Evolutionary conservation across 2,329 filamentous ascomycete species (phyloP).

Genomic region (Exophiala mesophila): DNA sequence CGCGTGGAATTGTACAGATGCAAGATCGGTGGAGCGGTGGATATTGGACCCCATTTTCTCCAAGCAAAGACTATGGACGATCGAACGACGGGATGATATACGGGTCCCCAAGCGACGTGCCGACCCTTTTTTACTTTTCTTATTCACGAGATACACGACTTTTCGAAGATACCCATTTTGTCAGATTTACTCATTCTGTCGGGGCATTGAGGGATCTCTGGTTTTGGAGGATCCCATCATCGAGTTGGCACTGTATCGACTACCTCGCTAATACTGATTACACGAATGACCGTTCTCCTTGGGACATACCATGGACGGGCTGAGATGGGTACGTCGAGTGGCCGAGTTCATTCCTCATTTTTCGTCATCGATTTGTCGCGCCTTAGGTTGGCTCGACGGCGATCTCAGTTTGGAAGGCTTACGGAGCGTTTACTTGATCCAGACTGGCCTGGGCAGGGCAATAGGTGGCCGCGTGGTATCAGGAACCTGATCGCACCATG

Average conservation of each 20-base stretch:
- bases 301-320: neutral
- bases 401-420: no score
- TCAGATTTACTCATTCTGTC: constrained; percentile 10
- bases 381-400: no score
- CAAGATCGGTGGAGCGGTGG: neutral
- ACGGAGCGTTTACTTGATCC: no score
- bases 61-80: constrained; percentile 5
- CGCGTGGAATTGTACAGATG: constrained; percentile 2
- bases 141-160: constrained; percentile 25
- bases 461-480: no score
- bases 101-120: constrained; percentile 15
- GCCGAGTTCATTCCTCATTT: no score
- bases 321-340: no score
- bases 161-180: constrained; percentile 24
- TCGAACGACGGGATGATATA: constrained; percentile 22
- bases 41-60: neutral
- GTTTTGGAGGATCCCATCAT: neutral
- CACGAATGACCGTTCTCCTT: constrained; percentile 1
- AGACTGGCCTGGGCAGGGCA: no score
- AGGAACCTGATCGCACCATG: no score
- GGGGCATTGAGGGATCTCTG: no score
- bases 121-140: constrained; percentile 8
- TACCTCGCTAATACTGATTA: constrained; percentile 17
- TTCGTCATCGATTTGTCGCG: no score
- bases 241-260: constrained; percentile 15